Base-by-base conservation (phyloP, 768 basidiomycete species). In the Boletus rubescentipes region DNA sequence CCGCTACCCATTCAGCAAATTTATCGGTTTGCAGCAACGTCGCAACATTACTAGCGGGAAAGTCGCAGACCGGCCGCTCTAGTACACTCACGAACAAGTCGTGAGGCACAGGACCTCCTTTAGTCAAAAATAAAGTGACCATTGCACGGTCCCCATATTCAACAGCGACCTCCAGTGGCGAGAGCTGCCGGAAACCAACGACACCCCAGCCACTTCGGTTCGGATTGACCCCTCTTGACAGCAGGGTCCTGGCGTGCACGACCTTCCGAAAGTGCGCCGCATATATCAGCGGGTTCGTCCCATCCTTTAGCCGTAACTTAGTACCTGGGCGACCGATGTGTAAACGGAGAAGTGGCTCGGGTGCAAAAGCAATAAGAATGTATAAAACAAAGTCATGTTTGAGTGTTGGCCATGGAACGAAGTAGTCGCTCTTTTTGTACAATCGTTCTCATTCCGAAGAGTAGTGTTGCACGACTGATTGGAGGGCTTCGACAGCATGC, bases 231-330 rank as follows among this genome's bases (percentile, higher is more conserved):
- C 46, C 46, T 6, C 20, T 46, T 23, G 46, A 46, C 10, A 46
- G 34, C 7, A 46, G 26, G 6, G 34, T 46, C 21, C 20, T 35
- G 7, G 54, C 57, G 7, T 58, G 54, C 2, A 40, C 23, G 1
- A 54, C 35, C 21, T 46, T 50, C 1, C 16, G 14, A 14, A 50
- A 35, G 7, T 42, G 26, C 2, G 44, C 54, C 2, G 57, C 54
- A 26, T 58, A 56, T 9, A 56, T 35, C 0, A 58, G 49, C 0
- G 57, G 54, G 8, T 56, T 58, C 1, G 45, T 58, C 11, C 46
- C 31, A 2, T 34, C 34, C 46, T 54, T 50, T 2, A 16, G 32
- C 12, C 9, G 10, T 7, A 26, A 9, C 16, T 23, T 29, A 10
- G 42, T 11, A 16, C n/a, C n/a, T n/a, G n/a, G n/a, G n/a, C 42